These are phyloP conservation scores for Rugonectria rugulosa DNA, from an alignment of 2,329 filamentous ascomycete species.

Conservation along the genomic window DNA sequence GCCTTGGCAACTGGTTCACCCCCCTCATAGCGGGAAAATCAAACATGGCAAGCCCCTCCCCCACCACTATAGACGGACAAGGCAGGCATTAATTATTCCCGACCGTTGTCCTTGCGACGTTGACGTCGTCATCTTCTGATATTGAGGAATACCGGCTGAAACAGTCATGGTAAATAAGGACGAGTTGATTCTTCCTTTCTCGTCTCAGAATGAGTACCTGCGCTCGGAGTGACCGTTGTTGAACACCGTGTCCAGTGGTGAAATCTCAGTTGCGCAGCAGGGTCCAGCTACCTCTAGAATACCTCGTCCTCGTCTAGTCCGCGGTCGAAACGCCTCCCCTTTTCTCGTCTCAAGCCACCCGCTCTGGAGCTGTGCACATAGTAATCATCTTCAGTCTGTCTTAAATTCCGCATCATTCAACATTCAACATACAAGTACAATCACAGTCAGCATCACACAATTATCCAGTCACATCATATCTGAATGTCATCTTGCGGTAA, in stretches of 20 bases:
- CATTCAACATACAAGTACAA: too few relatives aligned
- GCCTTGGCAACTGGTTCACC: slow-evolving; percentile 7
- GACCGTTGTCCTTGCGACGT: too few relatives aligned
- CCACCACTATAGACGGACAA: background rate
- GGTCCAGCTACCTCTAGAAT: too few relatives aligned
- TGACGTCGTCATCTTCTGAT: background rate
- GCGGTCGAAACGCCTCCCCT: too few relatives aligned
- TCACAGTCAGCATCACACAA: too few relatives aligned
- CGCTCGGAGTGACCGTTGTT: background rate
- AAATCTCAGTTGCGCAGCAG: too few relatives aligned
- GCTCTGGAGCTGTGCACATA: too few relatives aligned
- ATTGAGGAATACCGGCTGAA: background rate
- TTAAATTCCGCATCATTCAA: background rate
- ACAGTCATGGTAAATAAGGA: background rate
- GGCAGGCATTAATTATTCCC: background rate
- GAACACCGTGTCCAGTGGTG: slow-evolving; percentile 14
- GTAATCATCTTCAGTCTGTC: background rate
- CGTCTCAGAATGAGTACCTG: slow-evolving; percentile 7
- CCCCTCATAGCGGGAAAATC: background rate
- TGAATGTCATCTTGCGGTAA: background rate
- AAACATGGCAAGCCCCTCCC: slow-evolving; percentile 4
- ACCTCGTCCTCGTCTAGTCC: too few relatives aligned
- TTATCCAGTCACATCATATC: too few relatives aligned
- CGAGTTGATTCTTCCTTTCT: background rate
- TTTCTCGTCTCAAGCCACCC: too few relatives aligned